Percentiles rank a stretch among this genome's conserved stretches.
phyloP scores from a whole-genome alignment of 2,329 filamentous ascomycete species.

The Chaetomium olivaceum region DNA sequence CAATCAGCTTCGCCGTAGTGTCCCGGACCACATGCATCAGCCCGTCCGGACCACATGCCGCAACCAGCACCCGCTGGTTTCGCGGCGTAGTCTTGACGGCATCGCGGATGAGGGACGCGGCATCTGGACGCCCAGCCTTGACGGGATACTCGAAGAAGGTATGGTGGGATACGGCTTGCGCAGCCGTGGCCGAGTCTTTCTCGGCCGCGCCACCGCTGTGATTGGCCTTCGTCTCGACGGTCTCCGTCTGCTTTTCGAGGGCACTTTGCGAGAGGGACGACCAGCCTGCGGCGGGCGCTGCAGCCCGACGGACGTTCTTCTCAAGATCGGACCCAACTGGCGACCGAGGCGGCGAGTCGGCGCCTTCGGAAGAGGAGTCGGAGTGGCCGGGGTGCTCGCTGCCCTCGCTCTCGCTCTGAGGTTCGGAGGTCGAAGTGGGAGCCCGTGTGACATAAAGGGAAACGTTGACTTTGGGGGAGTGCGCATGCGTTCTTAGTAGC shows the following conservation, averaged over 20 bases:
- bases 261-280: constrained; percentile 15
- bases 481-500: constrained; percentile 42
- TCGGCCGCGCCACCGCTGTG: constrained; percentile 8
- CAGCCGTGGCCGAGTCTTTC: constrained; percentile 11
- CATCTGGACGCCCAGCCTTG: constrained; percentile 45
- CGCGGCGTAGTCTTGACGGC: constrained; percentile 39
- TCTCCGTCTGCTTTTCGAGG: constrained; percentile 31
- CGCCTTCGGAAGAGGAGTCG: constrained; percentile 26
- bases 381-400: not conserved
- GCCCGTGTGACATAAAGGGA: constrained; percentile 43
- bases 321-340: constrained; percentile 23
- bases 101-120: constrained; percentile 41
- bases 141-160: constrained; percentile 34
- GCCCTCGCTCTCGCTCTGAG: constrained; percentile 7
- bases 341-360: constrained; percentile 26
- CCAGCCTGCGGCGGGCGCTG: constrained; percentile 11
- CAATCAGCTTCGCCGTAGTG: constrained; percentile 47
- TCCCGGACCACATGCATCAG: constrained; percentile 49
- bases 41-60: constrained; percentile 50
- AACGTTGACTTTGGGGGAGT: constrained; percentile 42
- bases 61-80: constrained; percentile 46
- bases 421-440: constrained; percentile 17
- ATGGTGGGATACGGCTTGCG: not conserved
- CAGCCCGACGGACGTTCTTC: constrained; percentile 15
- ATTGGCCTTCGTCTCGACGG: constrained; percentile 27